phyloP scores from a whole-genome alignment of 495 filamentous ascomycete genomes.

The Amorphotheca resinae region DNA sequence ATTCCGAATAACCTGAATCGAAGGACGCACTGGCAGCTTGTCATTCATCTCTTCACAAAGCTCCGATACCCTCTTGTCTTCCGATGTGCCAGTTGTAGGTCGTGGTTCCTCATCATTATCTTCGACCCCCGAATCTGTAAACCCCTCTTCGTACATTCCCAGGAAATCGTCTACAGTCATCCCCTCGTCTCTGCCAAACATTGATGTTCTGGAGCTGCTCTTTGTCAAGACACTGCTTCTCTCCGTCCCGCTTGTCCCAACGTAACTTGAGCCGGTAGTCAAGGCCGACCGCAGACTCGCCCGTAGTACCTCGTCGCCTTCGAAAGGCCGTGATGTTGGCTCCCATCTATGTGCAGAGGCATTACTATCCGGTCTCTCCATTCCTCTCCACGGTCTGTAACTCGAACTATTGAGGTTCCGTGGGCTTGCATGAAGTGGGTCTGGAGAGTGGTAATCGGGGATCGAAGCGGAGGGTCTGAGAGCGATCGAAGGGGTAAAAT shows the following conservation, averaged over 20 bases:
- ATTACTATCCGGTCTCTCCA: conserved; percentile 16
- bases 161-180: conserved; percentile 89
- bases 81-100: conserved; percentile 19
- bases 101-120: conserved; percentile 12
- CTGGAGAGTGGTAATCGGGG: conserved; percentile 18
- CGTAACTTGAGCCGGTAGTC: conserved; percentile 56
- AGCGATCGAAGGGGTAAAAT: conserved; percentile 23
- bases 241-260: conserved; percentile 59
- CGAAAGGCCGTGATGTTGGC: conserved; percentile 28
- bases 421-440: conserved; percentile 18
- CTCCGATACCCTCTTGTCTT: conserved; percentile 21
- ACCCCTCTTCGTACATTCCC: conserved; percentile 82
- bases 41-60: conserved; percentile 35
- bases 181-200: conserved; percentile 49
- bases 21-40: conserved; percentile 19
- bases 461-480: conserved; percentile 19
- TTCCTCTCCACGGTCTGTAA: conserved; percentile 8
- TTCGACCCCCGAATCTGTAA: conserved; percentile 39
- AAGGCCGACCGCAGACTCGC: conserved; percentile 60
- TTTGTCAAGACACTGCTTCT: conserved; percentile 73
- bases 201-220: conserved; percentile 62
- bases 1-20: conserved; percentile 21
- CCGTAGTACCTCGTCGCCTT: conserved; percentile 46
- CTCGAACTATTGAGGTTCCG: conserved; percentile 14
- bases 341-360: conserved; percentile 25